Evolutionary conservation across 1,284 basidiomycete genomes (phyloP).

Genomic region (Rhodotorula mucilaginosa): DNA sequence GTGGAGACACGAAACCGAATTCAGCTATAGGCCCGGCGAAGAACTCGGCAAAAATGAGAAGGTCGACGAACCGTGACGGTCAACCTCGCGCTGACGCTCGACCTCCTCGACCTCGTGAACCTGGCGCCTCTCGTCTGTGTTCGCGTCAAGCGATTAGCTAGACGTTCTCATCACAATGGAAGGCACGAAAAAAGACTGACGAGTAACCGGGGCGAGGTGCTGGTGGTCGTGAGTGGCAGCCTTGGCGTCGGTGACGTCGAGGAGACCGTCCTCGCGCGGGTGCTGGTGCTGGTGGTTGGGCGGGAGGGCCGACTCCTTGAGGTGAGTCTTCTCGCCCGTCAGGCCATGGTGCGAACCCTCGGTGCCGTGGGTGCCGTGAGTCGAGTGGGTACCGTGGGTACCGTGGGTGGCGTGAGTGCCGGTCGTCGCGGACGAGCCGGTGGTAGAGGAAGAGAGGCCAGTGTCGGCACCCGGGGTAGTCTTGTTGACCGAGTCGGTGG

Average conservation of each 20-base stretch:
- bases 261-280: conserved; percentile 11
- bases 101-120: conserved; percentile 49
- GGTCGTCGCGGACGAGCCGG: neutral
- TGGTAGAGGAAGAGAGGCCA: neutral
- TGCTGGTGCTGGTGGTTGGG: conserved; percentile 23
- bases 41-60: too few species aligned
- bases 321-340: neutral
- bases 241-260: conserved; percentile 36
- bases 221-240: conserved; percentile 47
- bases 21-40: neutral
- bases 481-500: neutral
- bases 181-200: conserved; percentile 33
- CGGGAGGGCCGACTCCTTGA: conserved; percentile 17
- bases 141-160: too few species aligned
- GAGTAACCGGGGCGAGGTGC: conserved; percentile 48
- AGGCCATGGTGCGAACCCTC: neutral
- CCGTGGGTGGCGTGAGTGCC: neutral
- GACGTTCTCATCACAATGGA: neutral
- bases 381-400: neutral
- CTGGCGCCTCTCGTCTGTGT: conserved; percentile 43
- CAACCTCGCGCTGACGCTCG: conserved; percentile 46
- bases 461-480: neutral
- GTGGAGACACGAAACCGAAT: neutral
- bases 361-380: neutral
- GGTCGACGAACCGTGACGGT: neutral